Evolutionary conservation across 805 yeast genomes (phyloP), one percentile per base, ranked within the genome.

Genomic region (Schizosaccharomyces lindneri): DNA sequence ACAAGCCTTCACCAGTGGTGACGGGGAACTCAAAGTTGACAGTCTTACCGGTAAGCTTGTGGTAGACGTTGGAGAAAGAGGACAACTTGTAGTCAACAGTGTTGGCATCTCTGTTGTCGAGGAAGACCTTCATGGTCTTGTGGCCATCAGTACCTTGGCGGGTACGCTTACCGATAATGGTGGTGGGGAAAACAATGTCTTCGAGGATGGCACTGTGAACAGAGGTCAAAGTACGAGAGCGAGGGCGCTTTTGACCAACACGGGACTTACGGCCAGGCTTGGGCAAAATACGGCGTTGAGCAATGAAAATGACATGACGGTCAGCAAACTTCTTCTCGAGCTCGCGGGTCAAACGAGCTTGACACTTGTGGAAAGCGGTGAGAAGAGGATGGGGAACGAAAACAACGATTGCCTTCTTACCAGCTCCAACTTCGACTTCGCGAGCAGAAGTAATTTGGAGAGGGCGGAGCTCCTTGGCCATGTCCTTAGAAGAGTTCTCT

Each of bases 321-420:
- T 90, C 98, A 76, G 97, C 94, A 89, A 90, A 93, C 82, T 93
- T 90, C 94, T 90, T 90, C 82, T 90, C 98, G 77, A 90, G 85
- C 82, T 90, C 98, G 81, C 97, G 90, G 81, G 96, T 87, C 76
- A 90, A 84, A 80, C 77, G 73, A 67, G 70, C 73, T 83, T 90
- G 98, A 73, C 90, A 95, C 81, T 84, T 87, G 87, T 89, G 96
- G 90, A 87, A 87, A 70, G 84, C 83, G 70, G 81, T 72, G 75
- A 88, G 82, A 72, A 87, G 81, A 78, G 97, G 97, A 71, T 85
- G 95, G 77, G 98, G 98, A 72, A 90, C 97, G 74, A 93, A 90
- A 79, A 93, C 79, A 76, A 89, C 95, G 76, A 93, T 83, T 72
- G 97, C 97, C 81, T 87, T 87, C 84, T 90, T 90, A 81, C 96